Base-by-base conservation (phyloP, 805 yeast genomes). In the Wickerhamiella spandovensis region DNA sequence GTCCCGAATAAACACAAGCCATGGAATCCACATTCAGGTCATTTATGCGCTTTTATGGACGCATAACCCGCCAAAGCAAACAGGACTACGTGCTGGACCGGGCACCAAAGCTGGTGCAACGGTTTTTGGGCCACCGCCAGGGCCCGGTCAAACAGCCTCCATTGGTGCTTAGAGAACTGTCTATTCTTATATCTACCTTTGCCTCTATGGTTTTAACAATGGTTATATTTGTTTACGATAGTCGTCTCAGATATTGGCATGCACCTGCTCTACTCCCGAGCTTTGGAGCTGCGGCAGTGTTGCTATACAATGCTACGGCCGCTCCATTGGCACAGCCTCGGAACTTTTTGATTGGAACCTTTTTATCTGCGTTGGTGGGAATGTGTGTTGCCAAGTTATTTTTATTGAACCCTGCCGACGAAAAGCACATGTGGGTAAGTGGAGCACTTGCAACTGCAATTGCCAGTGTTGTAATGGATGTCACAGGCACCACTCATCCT, bases 261-360 rank as follows among this genome's bases (percentile, higher is more conserved):
- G 58, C 62, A 9, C 58, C 61, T 1, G 51, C 46, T 5, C 32
- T 66, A 3, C 54, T 66, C 15, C 70, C 69, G 2, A 60, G 65
- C 17, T 64, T 64, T 54, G 86, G 81, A 0, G 87, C 87, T 0
- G 67, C 80, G 1, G 82, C 84, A 1, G 73, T 81, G 35, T 65
- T 81, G 12, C 65, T 76, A 42, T 81, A 74, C 63, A 80, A 79
- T 58, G 73, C 76, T 1, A 64, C 67, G n/a, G 70, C 61, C 20
- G 73, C 75, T 0, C 85, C 86, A 1, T 63, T 81, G 44, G 77
- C 84, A 1, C 86, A 81, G 64, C 86, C 87, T 0, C 62, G 85
- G 45, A 77, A 75, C 58, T 65, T 79, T 1, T 46, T 80, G 12
- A 39, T 75, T 43, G 85, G 85, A 5, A 81, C 79, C 47, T 71